Evolutionary conservation across 345 rosid species (phyloP), one percentile per base, ranked within the genome.

Genomic region (Bruguiera parviflora): DNA sequence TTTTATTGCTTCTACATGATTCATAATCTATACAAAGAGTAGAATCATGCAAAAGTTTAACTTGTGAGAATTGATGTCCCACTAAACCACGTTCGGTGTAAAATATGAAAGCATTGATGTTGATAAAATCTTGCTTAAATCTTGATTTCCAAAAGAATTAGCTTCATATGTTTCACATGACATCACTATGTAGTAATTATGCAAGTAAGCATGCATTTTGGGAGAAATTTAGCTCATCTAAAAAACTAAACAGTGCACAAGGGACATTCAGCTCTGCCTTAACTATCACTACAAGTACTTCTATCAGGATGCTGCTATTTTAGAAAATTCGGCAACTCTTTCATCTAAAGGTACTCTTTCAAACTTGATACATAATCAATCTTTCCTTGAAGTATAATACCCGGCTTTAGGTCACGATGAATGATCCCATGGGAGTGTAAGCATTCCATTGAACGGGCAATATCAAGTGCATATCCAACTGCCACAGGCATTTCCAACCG

Each of bases 381-480:
- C 28, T 27, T 56, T 56, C 31, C 10, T 5, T 56, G 13, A 21
- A 3, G 11, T 1, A 58, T 19, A 71, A 27, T 90, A 95, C 99
- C 99, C 22, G 99, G 99, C 81, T 95, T 95, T 60, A 92, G 84
- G 84, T 95, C 99, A 7, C 99, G 90, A 70, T 95, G 99, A 64
- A 95, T 95, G 81, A 95, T 90, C 68, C 99, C 99, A 47, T 95
- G 97, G 9, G 94, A 81, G 71, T 95, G 99, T 73, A 95, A 75
- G 80, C 99, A 90, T 67, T 95, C 99, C 98, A 95, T 92, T 2
- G 99, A 98, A n/a, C 96, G 97, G 69, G 98, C 96, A 73, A 95
- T 92, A 79, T 90, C 99, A 60, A 95, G 99, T 15, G 98, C 94
- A 71, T 90, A 90, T 13, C 84, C 91, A 65, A 92, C 73, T 52